These are phyloP conservation scores for Pueraria montana DNA, from an alignment of 306 rosid species.

Conservation along the genomic window DNA sequence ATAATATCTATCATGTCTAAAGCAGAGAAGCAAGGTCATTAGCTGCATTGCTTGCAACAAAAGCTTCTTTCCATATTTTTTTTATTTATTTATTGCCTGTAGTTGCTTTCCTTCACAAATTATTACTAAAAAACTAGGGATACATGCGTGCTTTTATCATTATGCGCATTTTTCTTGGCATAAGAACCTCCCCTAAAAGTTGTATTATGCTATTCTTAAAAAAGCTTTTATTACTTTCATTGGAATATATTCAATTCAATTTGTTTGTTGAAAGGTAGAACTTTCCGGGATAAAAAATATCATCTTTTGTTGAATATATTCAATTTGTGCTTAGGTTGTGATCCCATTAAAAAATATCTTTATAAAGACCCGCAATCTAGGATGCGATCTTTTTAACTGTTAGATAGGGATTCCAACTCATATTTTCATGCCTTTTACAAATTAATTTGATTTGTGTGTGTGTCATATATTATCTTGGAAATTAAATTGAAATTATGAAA, in stretches of 20 bases:
- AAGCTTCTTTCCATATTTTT: constrained; percentile 37
- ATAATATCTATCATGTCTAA: constrained; percentile 19
- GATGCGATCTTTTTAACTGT: background rate
- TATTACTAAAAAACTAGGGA: background rate
- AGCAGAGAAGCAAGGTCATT: constrained; percentile 33
- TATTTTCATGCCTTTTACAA: constrained; percentile 1
- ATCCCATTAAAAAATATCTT: background rate
- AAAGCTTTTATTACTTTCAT: background rate
- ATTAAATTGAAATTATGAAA: constrained; percentile 8
- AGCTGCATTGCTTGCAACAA: constrained; percentile 45
- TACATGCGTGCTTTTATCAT: constrained; percentile 38
- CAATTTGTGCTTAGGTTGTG: constrained; percentile 26
- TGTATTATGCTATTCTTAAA: constrained; percentile 27
- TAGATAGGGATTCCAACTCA: background rate
- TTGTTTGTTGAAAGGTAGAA: constrained; percentile 17
- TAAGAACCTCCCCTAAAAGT: constrained; percentile 27
- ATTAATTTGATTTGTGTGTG: background rate
- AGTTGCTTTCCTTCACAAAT: background rate
- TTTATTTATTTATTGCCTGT: background rate
- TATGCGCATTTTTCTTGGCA: constrained; percentile 40
- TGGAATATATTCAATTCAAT: constrained; percentile 42
- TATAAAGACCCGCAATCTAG: background rate
- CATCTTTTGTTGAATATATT: too few relatives aligned
- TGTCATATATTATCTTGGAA: background rate
- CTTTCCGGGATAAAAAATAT: background rate